Evolutionary conservation across 2,329 filamentous ascomycete species (phyloP).

Genomic region (Penicillium olsonii): DNA sequence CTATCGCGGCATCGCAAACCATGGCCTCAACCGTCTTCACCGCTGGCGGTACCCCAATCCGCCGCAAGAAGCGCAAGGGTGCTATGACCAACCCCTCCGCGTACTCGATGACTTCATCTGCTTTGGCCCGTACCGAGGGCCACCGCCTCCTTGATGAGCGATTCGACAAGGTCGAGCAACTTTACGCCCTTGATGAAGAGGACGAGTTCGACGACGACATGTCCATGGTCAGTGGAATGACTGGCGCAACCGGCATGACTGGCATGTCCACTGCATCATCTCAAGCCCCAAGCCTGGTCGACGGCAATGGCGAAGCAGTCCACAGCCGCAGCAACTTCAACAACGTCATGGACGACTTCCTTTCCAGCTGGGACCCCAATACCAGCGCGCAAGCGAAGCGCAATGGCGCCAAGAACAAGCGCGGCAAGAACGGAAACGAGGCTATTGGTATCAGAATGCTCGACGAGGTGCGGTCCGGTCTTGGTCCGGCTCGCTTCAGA

Average conservation of each 20-base stretch:
- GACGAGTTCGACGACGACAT: constrained; percentile 55
- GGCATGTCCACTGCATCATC: constrained; percentile 55
- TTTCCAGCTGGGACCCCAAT: constrained; percentile 61
- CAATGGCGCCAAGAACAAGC: constrained; percentile 53
- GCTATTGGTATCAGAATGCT: constrained; percentile 83
- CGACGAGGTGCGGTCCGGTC: constrained; percentile 79
- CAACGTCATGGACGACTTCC: constrained; percentile 87
- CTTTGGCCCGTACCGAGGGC: constrained; percentile 83
- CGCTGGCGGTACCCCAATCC: constrained; percentile 65
- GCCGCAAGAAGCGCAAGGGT: constrained; percentile 92
- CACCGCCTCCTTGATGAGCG: constrained; percentile 81
- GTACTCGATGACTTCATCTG: constrained; percentile 91
- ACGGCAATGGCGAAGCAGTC: constrained; percentile 44
- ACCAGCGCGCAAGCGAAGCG: constrained; percentile 44
- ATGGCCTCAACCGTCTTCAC: constrained; percentile 49
- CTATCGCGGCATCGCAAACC: constrained; percentile 42
- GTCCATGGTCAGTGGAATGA: constrained; percentile 51
- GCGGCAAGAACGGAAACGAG: constrained; percentile 76
- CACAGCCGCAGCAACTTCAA: constrained; percentile 79
- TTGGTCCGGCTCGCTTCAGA: constrained; percentile 72
- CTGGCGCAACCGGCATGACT: constrained; percentile 60
- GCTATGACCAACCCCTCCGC: constrained; percentile 83
- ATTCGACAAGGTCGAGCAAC: constrained; percentile 87
- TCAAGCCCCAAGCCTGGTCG: constrained; percentile 59
- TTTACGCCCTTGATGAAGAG: constrained; percentile 67